phyloP scores from a whole-genome alignment of 176 grass and related monocot species.

The Hordeum vulgare region MorexV3_pseudomolecules_assembly NC_058524.1:157770116-157770615 shows the following conservation, averaged over 20 bases:
- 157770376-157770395: conserved; percentile 24
- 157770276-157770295: conserved; percentile 18
- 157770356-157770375: conserved; percentile 33
- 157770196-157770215: conserved; percentile 1
- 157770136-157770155: background rate
- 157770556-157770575: background rate
- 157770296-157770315: conserved; percentile 8
- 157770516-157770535: background rate
- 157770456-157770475: background rate
- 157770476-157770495: background rate
- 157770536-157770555: background rate
- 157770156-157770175: background rate
- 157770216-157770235: background rate
- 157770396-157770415: conserved; percentile 25
- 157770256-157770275: conserved; percentile 27
- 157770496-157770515: background rate
- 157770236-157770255: background rate
- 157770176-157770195: background rate
- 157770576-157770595: background rate
- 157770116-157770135: background rate
- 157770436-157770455: background rate
- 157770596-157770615: background rate
- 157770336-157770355: conserved; percentile 28
- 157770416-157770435: conserved; percentile 18
- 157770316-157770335: conserved; percentile 23